phyloP scores from a whole-genome alignment of 2,329 filamentous ascomycete genomes.

The Aspergillus brunneoviolaceus region DNA sequence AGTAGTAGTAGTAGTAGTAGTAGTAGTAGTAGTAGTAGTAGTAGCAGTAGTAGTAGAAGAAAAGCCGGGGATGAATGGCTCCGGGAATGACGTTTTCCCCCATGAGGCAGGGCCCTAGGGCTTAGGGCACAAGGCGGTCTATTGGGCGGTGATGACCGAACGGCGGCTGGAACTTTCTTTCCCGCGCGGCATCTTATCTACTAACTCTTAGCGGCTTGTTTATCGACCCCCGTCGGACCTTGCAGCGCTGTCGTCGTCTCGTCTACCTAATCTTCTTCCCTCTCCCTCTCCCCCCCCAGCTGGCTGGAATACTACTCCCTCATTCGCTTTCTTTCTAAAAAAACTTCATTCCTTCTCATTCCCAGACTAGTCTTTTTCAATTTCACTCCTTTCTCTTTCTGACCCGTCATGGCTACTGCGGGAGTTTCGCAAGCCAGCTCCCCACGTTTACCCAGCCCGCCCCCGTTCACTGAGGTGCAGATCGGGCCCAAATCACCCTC shows the following conservation, averaged over 20 bases:
- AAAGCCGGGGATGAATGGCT: slow-evolving; percentile 10
- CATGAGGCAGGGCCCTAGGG: slow-evolving; percentile 28
- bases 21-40: not conserved
- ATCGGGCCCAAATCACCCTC: slow-evolving; percentile 76
- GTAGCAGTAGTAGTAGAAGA: too few species aligned
- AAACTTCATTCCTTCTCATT: not conserved
- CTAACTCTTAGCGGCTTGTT: slow-evolving; percentile 12
- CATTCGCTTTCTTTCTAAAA: slow-evolving; percentile 1
- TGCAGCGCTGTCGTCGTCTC: slow-evolving; percentile 1
- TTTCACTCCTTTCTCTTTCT: slow-evolving; percentile 12
- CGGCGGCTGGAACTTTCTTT: slow-evolving; percentile 18
- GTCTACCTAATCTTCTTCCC: slow-evolving; percentile 3
- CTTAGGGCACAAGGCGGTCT: slow-evolving; percentile 34
- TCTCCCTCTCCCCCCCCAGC: not conserved
- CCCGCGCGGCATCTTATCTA: slow-evolving; percentile 14
- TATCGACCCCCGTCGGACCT: slow-evolving; percentile 3
- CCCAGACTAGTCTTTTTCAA: slow-evolving; percentile 7
- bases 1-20: too few species aligned
- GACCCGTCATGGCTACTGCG: slow-evolving; percentile 44
- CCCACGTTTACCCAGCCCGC: slow-evolving; percentile 89
- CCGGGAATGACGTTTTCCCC: slow-evolving; percentile 21
- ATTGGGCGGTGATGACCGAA: slow-evolving; percentile 14
- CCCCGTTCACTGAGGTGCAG: slow-evolving; percentile 92
- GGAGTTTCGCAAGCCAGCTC: slow-evolving; percentile 65
- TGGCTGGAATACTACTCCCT: slow-evolving; percentile 2